Evolutionary conservation across 2,329 filamentous ascomycete genomes (phyloP).

Genomic region (Ceratocystis cacaofunesta): DNA sequence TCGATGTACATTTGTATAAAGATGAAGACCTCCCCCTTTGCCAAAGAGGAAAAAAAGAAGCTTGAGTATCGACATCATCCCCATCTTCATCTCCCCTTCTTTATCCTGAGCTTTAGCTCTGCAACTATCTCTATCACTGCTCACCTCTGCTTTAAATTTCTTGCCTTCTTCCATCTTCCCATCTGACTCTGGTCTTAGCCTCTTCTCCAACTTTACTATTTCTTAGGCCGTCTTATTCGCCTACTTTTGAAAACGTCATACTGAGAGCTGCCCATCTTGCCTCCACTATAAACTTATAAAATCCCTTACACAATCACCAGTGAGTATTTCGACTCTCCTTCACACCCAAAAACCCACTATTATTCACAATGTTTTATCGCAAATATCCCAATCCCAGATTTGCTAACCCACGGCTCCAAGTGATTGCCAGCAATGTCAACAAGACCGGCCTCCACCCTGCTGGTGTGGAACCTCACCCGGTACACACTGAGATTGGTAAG

Average conservation of each 20-base stretch:
- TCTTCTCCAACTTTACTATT: slow-evolving; percentile 3
- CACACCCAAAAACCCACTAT: not conserved
- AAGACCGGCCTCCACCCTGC: slow-evolving; percentile 82
- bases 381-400: slow-evolving; percentile 6
- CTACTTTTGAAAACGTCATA: not conserved
- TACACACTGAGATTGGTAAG: slow-evolving; percentile 81
- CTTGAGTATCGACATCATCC: slow-evolving; percentile 4
- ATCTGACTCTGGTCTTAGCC: not conserved
- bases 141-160: slow-evolving; percentile 1
- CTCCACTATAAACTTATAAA: not conserved
- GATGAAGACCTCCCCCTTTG: slow-evolving; percentile 3
- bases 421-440: slow-evolving; percentile 56
- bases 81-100: not conserved
- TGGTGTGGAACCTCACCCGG: slow-evolving; percentile 72
- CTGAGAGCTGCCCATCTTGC: not conserved
- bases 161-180: not conserved
- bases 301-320: not conserved
- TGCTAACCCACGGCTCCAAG: slow-evolving; percentile 23
- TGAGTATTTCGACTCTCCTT: not conserved
- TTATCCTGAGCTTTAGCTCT: not conserved
- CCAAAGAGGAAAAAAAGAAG: not conserved
- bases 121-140: not conserved
- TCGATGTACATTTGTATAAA: slow-evolving; percentile 13
- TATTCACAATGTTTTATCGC: not conserved
- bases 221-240: not conserved